Base-by-base conservation (phyloP, 768 basidiomycete genomes). In the Crassisporium funariophilum region DNA sequence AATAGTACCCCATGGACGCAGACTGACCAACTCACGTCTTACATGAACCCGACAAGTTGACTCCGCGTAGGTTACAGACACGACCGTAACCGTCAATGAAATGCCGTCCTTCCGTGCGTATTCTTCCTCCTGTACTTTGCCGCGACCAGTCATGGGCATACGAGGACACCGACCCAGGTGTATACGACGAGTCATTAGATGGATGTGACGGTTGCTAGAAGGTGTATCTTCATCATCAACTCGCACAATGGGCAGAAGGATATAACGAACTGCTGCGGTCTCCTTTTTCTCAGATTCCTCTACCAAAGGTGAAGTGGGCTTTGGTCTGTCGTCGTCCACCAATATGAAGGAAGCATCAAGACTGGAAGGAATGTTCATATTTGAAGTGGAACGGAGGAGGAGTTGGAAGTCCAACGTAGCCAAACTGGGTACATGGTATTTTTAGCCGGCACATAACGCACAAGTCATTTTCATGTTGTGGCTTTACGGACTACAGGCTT, bases 21-120 rank as follows among this genome's bases (percentile, higher is more conserved):
- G 38, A 41, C n/a, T 22, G 21, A 5, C 20, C 5, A 7, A 73
- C 82, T 49, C 64, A 90, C 92, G 82, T 80, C 74, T 98, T 98
- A 56, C 81, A 84, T 22, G 75, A 78, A 4, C 91, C 94, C 3
- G 88, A 83, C 25, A 98, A 66, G 62, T 97, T 97, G 23, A 88
- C 91, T 7, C 95, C 95, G 49, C 92, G 75, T 29, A 94, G 70
- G 46, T 74, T 78, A 59, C 94, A 86, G 3, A 95, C 83, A 37
- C 95, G 80, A 3, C 89, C 90, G 57, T 83, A 81, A 1, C 67
- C 68, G 62, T 98, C 95, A 1, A 93, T 69, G 55, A 97, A 90
- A 62, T 97, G 83, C 12, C 91, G 74, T 0, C 93, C 93, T 43
- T 80, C 77, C 1, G 80, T 74, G 23, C 67, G 66, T 17, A 94